A percentile compares a stretch with the other conserved stretches of the same genome.
phyloP scores from a whole-genome alignment of 2,329 filamentous ascomycete species.

The Diaporthe nobilis region DNA sequence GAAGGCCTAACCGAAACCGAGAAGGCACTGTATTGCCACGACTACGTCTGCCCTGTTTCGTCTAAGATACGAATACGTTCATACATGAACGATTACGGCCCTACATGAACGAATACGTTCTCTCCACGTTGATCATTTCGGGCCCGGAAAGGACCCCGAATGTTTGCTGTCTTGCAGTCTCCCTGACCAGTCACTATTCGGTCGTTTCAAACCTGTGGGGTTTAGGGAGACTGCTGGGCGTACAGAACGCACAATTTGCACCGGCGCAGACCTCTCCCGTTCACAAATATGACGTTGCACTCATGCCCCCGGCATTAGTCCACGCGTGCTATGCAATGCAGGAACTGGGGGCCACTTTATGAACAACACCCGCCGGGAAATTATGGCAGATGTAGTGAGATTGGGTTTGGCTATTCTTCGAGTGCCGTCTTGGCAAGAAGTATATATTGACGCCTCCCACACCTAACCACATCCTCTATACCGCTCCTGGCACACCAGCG shows the following conservation, averaged over 20 bases:
- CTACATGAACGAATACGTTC: conserved; percentile 32
- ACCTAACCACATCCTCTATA: background rate
- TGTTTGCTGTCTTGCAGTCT: background rate
- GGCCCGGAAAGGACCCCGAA: background rate
- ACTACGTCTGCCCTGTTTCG: conserved; percentile 10
- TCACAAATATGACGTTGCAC: conserved; percentile 27
- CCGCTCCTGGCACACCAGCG: background rate
- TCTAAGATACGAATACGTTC: conserved; percentile 25
- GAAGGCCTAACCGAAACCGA: conserved; percentile 13
- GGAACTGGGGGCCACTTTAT: background rate
- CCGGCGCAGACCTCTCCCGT: conserved; percentile 21
- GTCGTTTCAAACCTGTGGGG: conserved; percentile 1
- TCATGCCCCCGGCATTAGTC: conserved; percentile 5
- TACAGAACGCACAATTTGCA: background rate
- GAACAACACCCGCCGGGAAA: background rate
- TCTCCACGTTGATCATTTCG: background rate
- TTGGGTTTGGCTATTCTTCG: background rate
- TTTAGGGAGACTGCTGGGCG: background rate
- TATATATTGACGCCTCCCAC: conserved; percentile 20
- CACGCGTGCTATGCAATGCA: background rate
- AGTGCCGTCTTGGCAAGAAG: conserved; percentile 8
- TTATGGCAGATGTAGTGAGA: background rate
- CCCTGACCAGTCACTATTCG: conserved; percentile 1
- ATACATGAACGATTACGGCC: conserved; percentile 25
- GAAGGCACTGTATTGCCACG: background rate